Percentiles rank a stretch among this genome's conserved stretches.
phyloP scores from a whole-genome alignment of 192 early-diverging fungal species.

The Backusella tarrabulga region DNA sequence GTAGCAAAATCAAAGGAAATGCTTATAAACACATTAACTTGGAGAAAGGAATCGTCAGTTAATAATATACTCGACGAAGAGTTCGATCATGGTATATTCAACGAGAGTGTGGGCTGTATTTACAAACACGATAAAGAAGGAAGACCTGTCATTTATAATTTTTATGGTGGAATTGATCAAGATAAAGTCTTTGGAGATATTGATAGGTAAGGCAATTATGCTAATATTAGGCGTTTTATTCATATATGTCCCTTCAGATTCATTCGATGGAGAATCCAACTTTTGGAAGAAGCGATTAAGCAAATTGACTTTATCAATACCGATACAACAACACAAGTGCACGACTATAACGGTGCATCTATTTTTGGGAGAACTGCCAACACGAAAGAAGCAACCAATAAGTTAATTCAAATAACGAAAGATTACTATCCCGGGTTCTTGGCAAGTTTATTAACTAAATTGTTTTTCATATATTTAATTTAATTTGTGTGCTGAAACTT shows the following conservation, averaged over 20 bases:
- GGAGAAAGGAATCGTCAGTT: constrained; percentile 50
- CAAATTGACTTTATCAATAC: constrained; percentile 54
- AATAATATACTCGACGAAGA: constrained; percentile 43
- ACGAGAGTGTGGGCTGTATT: constrained; percentile 41
- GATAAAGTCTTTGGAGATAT: constrained; percentile 54
- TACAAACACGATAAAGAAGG: constrained; percentile 46
- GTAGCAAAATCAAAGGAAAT: constrained; percentile 40
- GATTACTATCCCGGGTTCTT: constrained; percentile 64
- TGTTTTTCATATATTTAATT: neutral
- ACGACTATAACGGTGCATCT: constrained; percentile 56
- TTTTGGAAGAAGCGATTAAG: constrained; percentile 54
- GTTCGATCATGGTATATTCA: constrained; percentile 48
- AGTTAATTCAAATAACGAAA: constrained; percentile 48
- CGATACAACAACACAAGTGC: constrained; percentile 58
- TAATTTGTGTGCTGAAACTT: neutral
- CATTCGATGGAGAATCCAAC: constrained; percentile 61
- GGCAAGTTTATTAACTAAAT: constrained; percentile 20
- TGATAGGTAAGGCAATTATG: constrained; percentile 12
- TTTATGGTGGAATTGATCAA: constrained; percentile 49
- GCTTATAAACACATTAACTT: constrained; percentile 49
- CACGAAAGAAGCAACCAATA: constrained; percentile 48
- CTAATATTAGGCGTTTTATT: neutral
- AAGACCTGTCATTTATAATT: constrained; percentile 60
- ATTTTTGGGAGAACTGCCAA: constrained; percentile 45
- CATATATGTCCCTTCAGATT: constrained; percentile 31